phyloP scores from a whole-genome alignment of 495 filamentous ascomycete species.

The Tuber melanosporum region DNA sequence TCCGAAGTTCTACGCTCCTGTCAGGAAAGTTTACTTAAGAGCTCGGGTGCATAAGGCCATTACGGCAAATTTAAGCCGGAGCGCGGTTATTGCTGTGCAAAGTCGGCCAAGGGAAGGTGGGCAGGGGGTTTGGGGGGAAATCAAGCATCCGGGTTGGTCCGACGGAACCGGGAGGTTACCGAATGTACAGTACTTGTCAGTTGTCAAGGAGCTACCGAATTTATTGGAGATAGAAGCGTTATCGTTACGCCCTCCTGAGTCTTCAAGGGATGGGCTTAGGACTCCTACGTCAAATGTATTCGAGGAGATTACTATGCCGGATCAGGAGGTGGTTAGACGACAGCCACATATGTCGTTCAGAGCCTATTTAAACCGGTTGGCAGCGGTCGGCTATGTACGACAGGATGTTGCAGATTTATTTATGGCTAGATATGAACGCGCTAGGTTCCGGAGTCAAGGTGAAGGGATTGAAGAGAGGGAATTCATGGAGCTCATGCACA shows the following conservation, averaged over 20 bases:
- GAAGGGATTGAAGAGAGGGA: slow-evolving; percentile 55
- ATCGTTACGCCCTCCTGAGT: slow-evolving; percentile 65
- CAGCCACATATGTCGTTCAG: slow-evolving; percentile 68
- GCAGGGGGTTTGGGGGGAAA: slow-evolving; percentile 40
- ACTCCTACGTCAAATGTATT: not conserved
- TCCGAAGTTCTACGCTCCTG: slow-evolving; percentile 73
- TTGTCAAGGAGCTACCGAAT: slow-evolving; percentile 82
- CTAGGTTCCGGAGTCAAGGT: slow-evolving; percentile 55
- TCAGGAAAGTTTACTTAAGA: slow-evolving; percentile 70
- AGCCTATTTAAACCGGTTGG: slow-evolving; percentile 70
- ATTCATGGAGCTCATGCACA: slow-evolving; percentile 75
- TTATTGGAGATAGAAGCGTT: slow-evolving; percentile 90
- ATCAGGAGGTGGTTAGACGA: slow-evolving; percentile 65
- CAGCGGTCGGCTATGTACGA: slow-evolving; percentile 57
- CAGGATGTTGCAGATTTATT: slow-evolving; percentile 57
- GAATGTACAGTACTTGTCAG: slow-evolving; percentile 68
- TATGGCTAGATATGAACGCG: slow-evolving; percentile 68
- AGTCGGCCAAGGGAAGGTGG: slow-evolving; percentile 51
- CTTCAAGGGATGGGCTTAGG: slow-evolving; percentile 47
- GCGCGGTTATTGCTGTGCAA: slow-evolving; percentile 74
- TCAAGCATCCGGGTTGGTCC: slow-evolving; percentile 85
- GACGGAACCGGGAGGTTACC: slow-evolving; percentile 59
- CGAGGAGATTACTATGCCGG: slow-evolving; percentile 43
- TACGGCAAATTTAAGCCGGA: slow-evolving; percentile 60
- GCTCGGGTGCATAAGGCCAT: slow-evolving; percentile 70